phyloP scores from a whole-genome alignment of 495 filamentous ascomycete genomes.

The Podospora comata region DNA sequence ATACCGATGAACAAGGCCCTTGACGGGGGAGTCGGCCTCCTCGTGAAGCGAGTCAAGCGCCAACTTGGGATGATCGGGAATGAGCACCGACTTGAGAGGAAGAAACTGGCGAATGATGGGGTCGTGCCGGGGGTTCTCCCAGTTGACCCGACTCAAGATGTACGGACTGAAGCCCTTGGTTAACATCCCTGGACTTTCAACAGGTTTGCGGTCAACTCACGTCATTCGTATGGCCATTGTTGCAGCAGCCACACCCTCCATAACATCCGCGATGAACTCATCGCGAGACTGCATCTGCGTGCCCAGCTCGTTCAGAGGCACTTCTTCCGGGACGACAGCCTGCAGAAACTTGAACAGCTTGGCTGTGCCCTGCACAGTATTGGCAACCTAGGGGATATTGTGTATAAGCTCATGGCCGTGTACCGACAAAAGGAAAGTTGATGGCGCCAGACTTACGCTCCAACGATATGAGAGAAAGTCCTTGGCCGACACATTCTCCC shows the following conservation, averaged over 20 bases:
- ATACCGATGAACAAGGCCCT: slow-evolving; percentile 56
- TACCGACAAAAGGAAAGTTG: neutral
- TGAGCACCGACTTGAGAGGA: slow-evolving; percentile 47
- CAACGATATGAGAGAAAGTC: slow-evolving; percentile 48
- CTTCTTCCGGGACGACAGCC: slow-evolving; percentile 42
- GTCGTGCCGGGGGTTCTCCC: slow-evolving; percentile 53
- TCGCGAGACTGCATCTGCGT: slow-evolving; percentile 42
- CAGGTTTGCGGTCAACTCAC: slow-evolving; percentile 28
- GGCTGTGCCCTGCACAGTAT: slow-evolving; percentile 38
- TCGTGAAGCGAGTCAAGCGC: slow-evolving; percentile 50
- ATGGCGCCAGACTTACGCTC: slow-evolving; percentile 38
- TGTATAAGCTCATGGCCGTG: neutral
- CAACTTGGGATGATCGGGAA: slow-evolving; percentile 47
- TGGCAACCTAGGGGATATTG: slow-evolving; percentile 28
- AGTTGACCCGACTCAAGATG: slow-evolving; percentile 52
- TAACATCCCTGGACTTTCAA: neutral
- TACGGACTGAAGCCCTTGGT: slow-evolving; percentile 44
- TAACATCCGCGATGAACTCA: slow-evolving; percentile 52
- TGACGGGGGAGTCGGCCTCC: slow-evolving; percentile 44
- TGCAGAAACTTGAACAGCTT: slow-evolving; percentile 45
- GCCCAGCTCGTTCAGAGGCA: slow-evolving; percentile 36
- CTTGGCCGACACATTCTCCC: slow-evolving; percentile 41
- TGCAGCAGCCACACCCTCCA: slow-evolving; percentile 44
- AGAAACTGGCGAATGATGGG: slow-evolving; percentile 55
- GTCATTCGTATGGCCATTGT: slow-evolving; percentile 54